Conservation (phyloP, 495 filamentous ascomycete species). For the Lepidopterella palustris region DNA sequence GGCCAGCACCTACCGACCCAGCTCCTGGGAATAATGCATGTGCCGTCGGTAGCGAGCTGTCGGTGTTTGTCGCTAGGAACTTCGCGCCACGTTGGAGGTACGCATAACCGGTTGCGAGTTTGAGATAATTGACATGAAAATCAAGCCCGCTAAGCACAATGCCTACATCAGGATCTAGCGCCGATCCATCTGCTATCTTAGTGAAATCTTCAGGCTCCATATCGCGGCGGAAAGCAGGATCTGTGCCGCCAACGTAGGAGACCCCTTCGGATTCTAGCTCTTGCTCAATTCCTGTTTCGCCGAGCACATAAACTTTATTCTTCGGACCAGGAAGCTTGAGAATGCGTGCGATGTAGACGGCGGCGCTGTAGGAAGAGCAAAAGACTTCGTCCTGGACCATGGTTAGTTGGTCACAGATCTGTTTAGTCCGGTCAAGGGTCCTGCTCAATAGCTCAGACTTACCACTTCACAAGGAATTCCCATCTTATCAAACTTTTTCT, state of each 20-base stretch:
- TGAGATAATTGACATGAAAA: slow-evolving; percentile 90
- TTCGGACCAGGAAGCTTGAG: slow-evolving; percentile 66
- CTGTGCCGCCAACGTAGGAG: slow-evolving; percentile 80
- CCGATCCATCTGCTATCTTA: slow-evolving; percentile 63
- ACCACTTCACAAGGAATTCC: slow-evolving; percentile 70
- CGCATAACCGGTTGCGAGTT: slow-evolving; percentile 73
- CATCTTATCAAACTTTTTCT: slow-evolving; percentile 77
- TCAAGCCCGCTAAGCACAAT: slow-evolving; percentile 86
- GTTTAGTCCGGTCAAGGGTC: neutral
- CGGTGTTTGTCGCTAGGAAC: slow-evolving; percentile 90
- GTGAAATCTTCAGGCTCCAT: slow-evolving; percentile 74
- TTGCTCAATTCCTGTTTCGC: slow-evolving; percentile 84
- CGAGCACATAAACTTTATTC: slow-evolving; percentile 89
- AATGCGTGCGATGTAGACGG: slow-evolving; percentile 94
- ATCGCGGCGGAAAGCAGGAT: slow-evolving; percentile 66
- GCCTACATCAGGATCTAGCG: slow-evolving; percentile 80
- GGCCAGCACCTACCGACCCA: slow-evolving; percentile 70
- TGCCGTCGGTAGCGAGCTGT: slow-evolving; percentile 76
- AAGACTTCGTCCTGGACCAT: slow-evolving; percentile 80
- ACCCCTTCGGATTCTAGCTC: slow-evolving; percentile 74
- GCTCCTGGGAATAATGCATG: slow-evolving; percentile 85
- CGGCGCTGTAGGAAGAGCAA: slow-evolving; percentile 86
- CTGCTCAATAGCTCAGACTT: slow-evolving; percentile 13
- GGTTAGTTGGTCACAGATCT: neutral
- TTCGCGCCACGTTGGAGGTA: slow-evolving; percentile 78